These are phyloP conservation scores for Tricholoma saponaceum DNA, from an alignment of 768 basidiomycete species.

Conservation along the genomic window DNA sequence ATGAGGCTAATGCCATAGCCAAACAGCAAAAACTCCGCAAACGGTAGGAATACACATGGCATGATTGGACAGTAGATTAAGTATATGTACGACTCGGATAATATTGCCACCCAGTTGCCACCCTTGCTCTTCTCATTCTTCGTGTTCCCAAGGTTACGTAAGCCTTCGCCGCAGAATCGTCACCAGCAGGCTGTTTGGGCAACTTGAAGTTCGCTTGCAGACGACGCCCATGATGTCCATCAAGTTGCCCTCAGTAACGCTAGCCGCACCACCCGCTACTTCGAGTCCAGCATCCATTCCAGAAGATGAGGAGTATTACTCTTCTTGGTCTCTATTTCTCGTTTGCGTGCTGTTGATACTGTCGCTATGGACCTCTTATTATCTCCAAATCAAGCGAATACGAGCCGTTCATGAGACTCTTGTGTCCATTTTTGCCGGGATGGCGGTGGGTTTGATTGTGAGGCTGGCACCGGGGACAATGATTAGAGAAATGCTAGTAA, in stretches of 20 bases:
- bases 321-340: slow-evolving; percentile 91
- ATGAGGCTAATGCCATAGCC: slow-evolving; percentile 15
- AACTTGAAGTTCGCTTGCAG: neutral
- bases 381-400: slow-evolving; percentile 95
- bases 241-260: slow-evolving; percentile 30
- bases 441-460: slow-evolving; percentile 91
- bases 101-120: too few relatives aligned
- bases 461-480: slow-evolving; percentile 88
- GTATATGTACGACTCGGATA: slow-evolving; percentile 3
- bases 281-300: slow-evolving; percentile 34
- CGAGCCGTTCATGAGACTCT: slow-evolving; percentile 94
- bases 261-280: slow-evolving; percentile 25
- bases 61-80: slow-evolving; percentile 3
- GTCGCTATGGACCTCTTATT: slow-evolving; percentile 95
- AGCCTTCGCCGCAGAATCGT: too few relatives aligned
- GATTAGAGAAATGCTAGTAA: slow-evolving; percentile 96
- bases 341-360: slow-evolving; percentile 90
- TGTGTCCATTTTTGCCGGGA: slow-evolving; percentile 92
- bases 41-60: slow-evolving; percentile 7
- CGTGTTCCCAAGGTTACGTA: too few relatives aligned
- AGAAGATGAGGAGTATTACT: slow-evolving; percentile 88
- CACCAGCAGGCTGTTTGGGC: too few relatives aligned
- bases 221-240: slow-evolving; percentile 29
- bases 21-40: slow-evolving; percentile 14
- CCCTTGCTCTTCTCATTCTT: too few relatives aligned